These are phyloP conservation scores for Chaetothyriales sp. DNA, from an alignment of 2,329 filamentous ascomycete genomes.

Conservation along the genomic window DNA sequence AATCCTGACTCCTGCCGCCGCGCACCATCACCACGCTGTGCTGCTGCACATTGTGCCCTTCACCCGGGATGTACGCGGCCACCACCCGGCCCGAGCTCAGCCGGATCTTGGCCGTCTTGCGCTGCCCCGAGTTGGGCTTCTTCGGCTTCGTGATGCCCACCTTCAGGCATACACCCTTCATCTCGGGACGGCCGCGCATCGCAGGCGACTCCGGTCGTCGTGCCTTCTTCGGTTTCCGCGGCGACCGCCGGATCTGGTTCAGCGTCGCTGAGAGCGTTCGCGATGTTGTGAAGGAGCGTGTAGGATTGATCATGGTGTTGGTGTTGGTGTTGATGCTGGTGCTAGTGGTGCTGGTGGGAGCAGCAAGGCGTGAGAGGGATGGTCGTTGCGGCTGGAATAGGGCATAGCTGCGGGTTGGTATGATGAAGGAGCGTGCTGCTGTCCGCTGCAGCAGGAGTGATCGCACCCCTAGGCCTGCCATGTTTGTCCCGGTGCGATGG, in stretches of 20 bases:
- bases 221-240: slow-evolving; percentile 61
- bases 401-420: background rate
- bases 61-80: slow-evolving; percentile 88
- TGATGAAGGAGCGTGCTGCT: background rate
- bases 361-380: background rate
- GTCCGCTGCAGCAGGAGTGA: background rate
- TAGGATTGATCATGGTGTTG: slow-evolving; percentile 1
- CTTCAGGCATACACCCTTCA: slow-evolving; percentile 93
- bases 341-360: slow-evolving; percentile 10
- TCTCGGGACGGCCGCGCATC: slow-evolving; percentile 56
- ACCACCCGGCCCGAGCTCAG: slow-evolving; percentile 75
- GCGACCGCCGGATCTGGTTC: slow-evolving; percentile 61
- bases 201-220: slow-evolving; percentile 82
- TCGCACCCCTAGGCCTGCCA: background rate
- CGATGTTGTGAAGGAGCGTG: slow-evolving; percentile 43
- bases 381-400: slow-evolving; percentile 9
- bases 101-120: slow-evolving; percentile 85
- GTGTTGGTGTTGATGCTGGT: no score
- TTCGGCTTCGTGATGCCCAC: slow-evolving; percentile 90
- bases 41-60: slow-evolving; percentile 98
- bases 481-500: background rate
- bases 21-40: slow-evolving; percentile 95
- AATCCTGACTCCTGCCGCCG: slow-evolving; percentile 87
- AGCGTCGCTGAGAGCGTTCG: slow-evolving; percentile 46
- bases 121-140: slow-evolving; percentile 96